Evolutionary conservation across 1,139 yeast genomes (phyloP).

Genomic region (Diutina catenulata): DNA sequence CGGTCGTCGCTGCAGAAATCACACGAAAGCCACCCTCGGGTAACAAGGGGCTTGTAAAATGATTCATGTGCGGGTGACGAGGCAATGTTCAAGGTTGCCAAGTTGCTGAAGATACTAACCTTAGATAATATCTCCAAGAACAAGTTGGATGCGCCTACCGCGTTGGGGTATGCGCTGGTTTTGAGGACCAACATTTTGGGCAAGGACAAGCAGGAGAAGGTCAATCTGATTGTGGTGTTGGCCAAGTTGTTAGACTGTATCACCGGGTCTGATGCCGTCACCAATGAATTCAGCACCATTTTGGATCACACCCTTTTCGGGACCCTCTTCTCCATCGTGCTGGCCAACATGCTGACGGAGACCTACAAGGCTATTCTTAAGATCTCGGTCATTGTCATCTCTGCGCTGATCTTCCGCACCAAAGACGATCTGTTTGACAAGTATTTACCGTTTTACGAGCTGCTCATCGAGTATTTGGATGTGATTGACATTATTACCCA

Average conservation of each 20-base stretch:
- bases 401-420: conserved; percentile 23
- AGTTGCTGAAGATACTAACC: not conserved
- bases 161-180: conserved; percentile 23
- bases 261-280: conserved; percentile 24
- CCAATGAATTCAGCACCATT: conserved; percentile 24
- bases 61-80: not conserved
- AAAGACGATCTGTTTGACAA: conserved; percentile 15
- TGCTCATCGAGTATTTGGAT: conserved; percentile 16
- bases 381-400: conserved; percentile 29
- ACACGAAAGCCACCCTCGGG: not conserved
- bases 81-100: not conserved
- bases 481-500: conserved; percentile 31
- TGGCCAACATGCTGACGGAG: conserved; percentile 35
- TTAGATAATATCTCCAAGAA: conserved; percentile 16
- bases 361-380: conserved; percentile 39
- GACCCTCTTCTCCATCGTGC: conserved; percentile 32
- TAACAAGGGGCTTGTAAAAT: no score
- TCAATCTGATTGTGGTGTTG: conserved; percentile 40
- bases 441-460: conserved; percentile 2
- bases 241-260: conserved; percentile 40
- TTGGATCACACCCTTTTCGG: conserved; percentile 33
- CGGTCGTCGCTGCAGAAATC: not conserved
- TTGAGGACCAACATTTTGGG: conserved; percentile 32
- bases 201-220: conserved; percentile 39
- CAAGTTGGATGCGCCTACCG: conserved; percentile 24